Percentiles rank a stretch among this genome's conserved stretches.
phyloP scores from a whole-genome alignment of 2,329 filamentous ascomycete genomes.

The Phialophora verrucosa region DNA sequence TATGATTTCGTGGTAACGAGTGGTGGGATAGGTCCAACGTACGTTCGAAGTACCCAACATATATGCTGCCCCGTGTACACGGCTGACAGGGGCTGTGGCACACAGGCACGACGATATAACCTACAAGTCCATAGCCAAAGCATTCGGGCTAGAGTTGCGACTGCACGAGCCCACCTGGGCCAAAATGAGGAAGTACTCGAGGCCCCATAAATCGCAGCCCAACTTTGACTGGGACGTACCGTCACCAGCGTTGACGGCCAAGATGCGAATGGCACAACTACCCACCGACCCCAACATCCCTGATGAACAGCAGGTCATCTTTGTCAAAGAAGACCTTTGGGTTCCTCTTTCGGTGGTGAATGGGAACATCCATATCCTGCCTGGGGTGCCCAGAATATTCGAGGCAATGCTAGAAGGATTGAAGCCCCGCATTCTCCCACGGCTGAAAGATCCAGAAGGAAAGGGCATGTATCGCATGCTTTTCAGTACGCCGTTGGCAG shows the following conservation, averaged over 20 bases:
- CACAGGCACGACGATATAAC: constrained; percentile 94
- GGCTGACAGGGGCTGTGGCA: constrained; percentile 8
- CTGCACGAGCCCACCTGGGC: constrained; percentile 77
- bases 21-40: constrained; percentile 95
- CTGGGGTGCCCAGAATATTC: constrained; percentile 86
- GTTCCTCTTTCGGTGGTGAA: constrained; percentile 89
- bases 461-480: constrained; percentile 79
- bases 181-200: constrained; percentile 82
- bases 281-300: constrained; percentile 73
- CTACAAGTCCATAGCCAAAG: constrained; percentile 90
- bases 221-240: constrained; percentile 85
- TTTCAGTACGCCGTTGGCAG: constrained; percentile 84
- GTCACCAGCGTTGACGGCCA: constrained; percentile 76
- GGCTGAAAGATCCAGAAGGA: constrained; percentile 77
- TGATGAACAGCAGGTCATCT: constrained; percentile 74
- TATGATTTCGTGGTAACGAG: constrained; percentile 97
- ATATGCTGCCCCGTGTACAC: background rate
- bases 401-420: constrained; percentile 77
- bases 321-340: constrained; percentile 82
- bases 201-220: constrained; percentile 72
- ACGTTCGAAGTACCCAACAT: constrained; percentile 47
- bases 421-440: constrained; percentile 71
- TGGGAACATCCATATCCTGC: constrained; percentile 90
- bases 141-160: constrained; percentile 76
- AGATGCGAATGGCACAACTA: constrained; percentile 87